Conservation (phyloP, 305 asterid genomes). For the Nicotiana rustica region DNA sequence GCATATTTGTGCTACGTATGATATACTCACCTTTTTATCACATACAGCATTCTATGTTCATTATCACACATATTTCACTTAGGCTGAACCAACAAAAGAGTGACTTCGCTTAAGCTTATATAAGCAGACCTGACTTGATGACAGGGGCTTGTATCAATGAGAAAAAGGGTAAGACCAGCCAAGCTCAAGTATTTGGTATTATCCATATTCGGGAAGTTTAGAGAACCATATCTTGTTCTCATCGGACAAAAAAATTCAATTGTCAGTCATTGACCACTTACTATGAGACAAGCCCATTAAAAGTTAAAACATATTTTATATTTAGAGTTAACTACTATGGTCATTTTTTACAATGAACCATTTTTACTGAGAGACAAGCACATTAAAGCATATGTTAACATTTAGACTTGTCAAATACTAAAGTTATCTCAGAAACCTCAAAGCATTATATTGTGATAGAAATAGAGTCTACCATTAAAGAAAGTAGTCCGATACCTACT, state of each 20-base stretch:
- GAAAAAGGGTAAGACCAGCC: not conserved
- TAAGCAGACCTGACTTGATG: not conserved
- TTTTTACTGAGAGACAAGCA: not conserved
- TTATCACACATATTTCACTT: not conserved
- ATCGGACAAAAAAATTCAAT: not conserved
- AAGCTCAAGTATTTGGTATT: not conserved
- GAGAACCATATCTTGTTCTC: not conserved
- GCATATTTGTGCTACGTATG: not conserved
- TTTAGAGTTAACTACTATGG: not conserved
- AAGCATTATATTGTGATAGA: not conserved
- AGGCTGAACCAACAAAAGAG: not conserved
- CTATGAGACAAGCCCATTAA: not conserved
- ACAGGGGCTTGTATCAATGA: not conserved
- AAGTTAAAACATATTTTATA: constrained; percentile 5
- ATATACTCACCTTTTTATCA: not conserved
- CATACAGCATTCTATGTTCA: not conserved
- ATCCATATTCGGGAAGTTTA: not conserved
- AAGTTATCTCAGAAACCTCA: not conserved
- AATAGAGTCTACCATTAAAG: not conserved
- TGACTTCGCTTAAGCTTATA: not conserved
- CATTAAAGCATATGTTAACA: not conserved
- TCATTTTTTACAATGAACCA: not conserved
- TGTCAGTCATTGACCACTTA: not conserved
- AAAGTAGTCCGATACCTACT: not conserved
- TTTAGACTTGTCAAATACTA: not conserved